Base-by-base conservation (phyloP, 768 basidiomycete species). In the Mrakia frigida region DNA sequence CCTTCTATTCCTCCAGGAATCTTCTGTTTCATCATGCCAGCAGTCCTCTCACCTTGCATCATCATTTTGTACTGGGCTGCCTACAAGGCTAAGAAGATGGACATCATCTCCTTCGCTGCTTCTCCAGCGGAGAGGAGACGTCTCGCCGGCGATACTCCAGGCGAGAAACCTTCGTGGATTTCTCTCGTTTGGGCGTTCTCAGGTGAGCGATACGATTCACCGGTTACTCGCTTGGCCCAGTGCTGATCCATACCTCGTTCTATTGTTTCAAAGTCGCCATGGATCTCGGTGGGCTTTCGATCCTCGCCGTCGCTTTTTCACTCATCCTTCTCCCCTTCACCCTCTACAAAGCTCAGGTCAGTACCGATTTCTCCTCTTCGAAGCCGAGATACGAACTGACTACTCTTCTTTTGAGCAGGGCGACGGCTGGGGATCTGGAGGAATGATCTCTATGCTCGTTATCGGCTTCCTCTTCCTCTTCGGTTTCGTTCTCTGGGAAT, bases 241-340 rank as follows among this genome's bases (percentile, higher is more conserved):
- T n/a, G n/a, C n/a, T n/a, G n/a, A n/a, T n/a, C n/a, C n/a, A n/a
- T n/a, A n/a, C n/a, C n/a, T n/a, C n/a, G n/a, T n/a, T n/a, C n/a
- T n/a, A n/a, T n/a, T n/a, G n/a, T n/a, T n/a, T n/a, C n/a, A n/a
- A 10, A 60, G 59, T 65, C 33, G 31, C 31, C 16, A 65, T 82
- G 56, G 79, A 82, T 59, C 79, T 67, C 2, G 72, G 81, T 65
- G 82, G 81, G 63, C 75, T 82, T 18, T 74, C 81, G 41, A 61
- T 82, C 41, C 74, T 82, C 41, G 81, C 77, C 18, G 80, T 80
- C 72, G 78, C 70, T 10, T 82, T 80, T 37, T 79, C 77, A 3
- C 70, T 79, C 41, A 71, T 82, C 61, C 78, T 82, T 9, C 60
- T 79, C 0, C 82, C 82, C 4, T 77, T 80, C 68, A 82, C 81